phyloP scores from a whole-genome alignment of 176 grass and related monocot genomes.

The Thinopyrum elongatum region DNA sequence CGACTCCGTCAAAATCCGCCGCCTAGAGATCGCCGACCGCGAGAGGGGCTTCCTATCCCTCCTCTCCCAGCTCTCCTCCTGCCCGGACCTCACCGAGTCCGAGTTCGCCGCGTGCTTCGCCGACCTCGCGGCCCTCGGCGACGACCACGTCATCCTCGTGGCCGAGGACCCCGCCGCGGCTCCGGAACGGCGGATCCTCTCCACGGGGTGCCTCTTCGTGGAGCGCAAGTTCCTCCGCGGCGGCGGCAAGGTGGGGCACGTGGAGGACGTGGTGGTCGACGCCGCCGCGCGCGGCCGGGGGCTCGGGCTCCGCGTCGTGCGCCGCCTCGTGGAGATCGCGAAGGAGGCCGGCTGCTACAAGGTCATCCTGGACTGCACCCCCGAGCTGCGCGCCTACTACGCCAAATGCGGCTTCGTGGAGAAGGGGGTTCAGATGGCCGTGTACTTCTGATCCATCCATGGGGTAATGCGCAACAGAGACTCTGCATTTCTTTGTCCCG shows the following conservation, averaged over 20 bases:
- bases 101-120: slow-evolving; percentile 69
- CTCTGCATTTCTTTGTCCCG: not conserved
- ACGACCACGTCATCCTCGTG: slow-evolving; percentile 81
- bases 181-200: slow-evolving; percentile 40
- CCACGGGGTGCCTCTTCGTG: slow-evolving; percentile 80
- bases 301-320: slow-evolving; percentile 58
- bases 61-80: slow-evolving; percentile 70
- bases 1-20: slow-evolving; percentile 43
- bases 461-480: slow-evolving; percentile 2
- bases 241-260: slow-evolving; percentile 72
- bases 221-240: slow-evolving; percentile 84
- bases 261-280: slow-evolving; percentile 89
- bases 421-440: slow-evolving; percentile 90
- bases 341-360: slow-evolving; percentile 76
- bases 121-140: slow-evolving; percentile 68
- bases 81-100: slow-evolving; percentile 54
- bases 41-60: slow-evolving; percentile 63
- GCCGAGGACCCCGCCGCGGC: slow-evolving; percentile 47
- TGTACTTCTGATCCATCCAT: slow-evolving; percentile 64
- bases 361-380: slow-evolving; percentile 86
- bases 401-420: slow-evolving; percentile 75
- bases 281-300: slow-evolving; percentile 44
- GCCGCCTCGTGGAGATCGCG: slow-evolving; percentile 62
- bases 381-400: slow-evolving; percentile 69
- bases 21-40: slow-evolving; percentile 58